Base-by-base conservation (phyloP, 2,329 filamentous ascomycete species). In the Nemania sp. region DNA sequence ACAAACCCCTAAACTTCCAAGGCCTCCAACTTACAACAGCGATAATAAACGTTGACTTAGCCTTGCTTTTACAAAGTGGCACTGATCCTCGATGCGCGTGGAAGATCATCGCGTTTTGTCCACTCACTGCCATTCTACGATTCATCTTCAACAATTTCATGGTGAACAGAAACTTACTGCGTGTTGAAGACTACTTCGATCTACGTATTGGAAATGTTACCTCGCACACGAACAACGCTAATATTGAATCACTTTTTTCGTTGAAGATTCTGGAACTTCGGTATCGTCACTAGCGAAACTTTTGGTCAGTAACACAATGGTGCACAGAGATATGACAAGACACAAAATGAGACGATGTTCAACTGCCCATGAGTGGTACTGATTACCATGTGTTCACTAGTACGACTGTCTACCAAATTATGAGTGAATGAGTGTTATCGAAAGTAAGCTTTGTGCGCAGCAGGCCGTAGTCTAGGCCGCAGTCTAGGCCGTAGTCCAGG, bases 371-470 rank as follows among this genome's bases (percentile, higher is more conserved):
- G n/a, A 46, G 20, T 31, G 23, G n/a, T 33, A 19, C 42, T 26
- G 17, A 22, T 23, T 22, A 49, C n/a, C 23, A 48, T 40, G 19
- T 42, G 40, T 28, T 43, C 45, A 39, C 40, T 19, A 11, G 51
- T 60, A 48, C 33, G 44, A 57, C 57, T 8, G 14, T 49, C 22
- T 37, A 49, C 47, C 53, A 36, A 57, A 52, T 41, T 19, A 50
- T 37, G 22, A 44, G 24, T 46, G 36, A 61, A 57, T 26, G 56
- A 57, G 40, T 36, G 56, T 26, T 56, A 52, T 51, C 31, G 31
- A 56, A 56, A 8, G 22, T 19, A 49, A 49, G 19, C 34, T 33
- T 49, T 20, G 30, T 54, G 39, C 49, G 39, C 33, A 46, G 54
- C 47, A 33, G 39, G 34, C 41, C 49, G 42, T n/a, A n/a, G n/a